These are phyloP conservation scores for Prototheca wickerhamii DNA, from an alignment of 163 green algal genomes.

Conservation along the genomic window DNA sequence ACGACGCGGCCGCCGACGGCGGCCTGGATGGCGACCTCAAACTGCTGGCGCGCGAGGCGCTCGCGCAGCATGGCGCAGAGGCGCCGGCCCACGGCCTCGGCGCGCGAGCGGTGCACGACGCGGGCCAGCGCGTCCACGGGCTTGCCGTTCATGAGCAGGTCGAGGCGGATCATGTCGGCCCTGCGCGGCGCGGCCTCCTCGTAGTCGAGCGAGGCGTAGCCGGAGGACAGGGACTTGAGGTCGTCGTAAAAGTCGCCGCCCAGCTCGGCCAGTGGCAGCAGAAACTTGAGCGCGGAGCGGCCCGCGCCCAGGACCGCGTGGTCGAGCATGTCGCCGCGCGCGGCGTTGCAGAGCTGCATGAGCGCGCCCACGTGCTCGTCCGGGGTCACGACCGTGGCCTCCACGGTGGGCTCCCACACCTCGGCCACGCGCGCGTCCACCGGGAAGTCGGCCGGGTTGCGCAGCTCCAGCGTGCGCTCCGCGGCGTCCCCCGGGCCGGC, in stretches of 20 bases:
- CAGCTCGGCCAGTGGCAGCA: slow-evolving; percentile 78
- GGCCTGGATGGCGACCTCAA: slow-evolving; percentile 75
- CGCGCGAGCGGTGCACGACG: slow-evolving; percentile 63
- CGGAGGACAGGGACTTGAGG: slow-evolving; percentile 70
- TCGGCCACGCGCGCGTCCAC: slow-evolving; percentile 13
- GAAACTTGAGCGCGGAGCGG: slow-evolving; percentile 30
- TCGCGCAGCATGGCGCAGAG: slow-evolving; percentile 59
- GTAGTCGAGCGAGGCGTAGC: slow-evolving; percentile 91
- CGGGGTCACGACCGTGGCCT: slow-evolving; percentile 65
- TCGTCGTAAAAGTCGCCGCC: slow-evolving; percentile 81
- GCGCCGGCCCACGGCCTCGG: slow-evolving; percentile 34
- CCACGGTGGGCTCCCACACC: slow-evolving; percentile 71
- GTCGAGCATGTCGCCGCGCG: slow-evolving; percentile 61
- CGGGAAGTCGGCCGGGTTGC: slow-evolving; percentile 48
- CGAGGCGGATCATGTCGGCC: slow-evolving; percentile 76
- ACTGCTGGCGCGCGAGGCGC: slow-evolving; percentile 71
- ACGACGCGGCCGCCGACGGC: slow-evolving; percentile 58
- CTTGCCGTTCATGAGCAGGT: slow-evolving; percentile 85
- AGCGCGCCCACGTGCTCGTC: slow-evolving; percentile 77
- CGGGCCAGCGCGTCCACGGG: slow-evolving; percentile 77
- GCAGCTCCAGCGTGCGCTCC: slow-evolving; percentile 20
- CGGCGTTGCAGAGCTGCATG: slow-evolving; percentile 71
- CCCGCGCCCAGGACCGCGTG: slow-evolving; percentile 41
- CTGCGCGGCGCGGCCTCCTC: slow-evolving; percentile 57
- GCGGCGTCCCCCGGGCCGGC: neutral